Evolutionary conservation across 208 protist species (phyloP).

Genomic region (Tritrichomonas musculus): DNA sequence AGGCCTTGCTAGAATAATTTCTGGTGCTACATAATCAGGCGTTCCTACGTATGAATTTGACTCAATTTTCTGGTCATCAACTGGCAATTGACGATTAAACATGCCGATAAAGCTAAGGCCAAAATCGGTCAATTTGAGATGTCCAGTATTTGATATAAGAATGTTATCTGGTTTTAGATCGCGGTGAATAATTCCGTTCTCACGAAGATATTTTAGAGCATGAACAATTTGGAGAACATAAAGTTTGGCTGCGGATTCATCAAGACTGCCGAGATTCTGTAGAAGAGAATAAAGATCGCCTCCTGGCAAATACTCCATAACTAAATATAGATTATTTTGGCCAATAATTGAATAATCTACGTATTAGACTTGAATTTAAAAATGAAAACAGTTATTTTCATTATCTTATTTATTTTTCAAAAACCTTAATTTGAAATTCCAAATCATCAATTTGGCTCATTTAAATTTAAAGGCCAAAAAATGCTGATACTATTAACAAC

Average conservation of each 20-base stretch:
- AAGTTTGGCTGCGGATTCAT: not conserved
- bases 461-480: no score
- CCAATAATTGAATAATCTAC: not conserved
- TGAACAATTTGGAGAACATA: not conserved
- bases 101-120: not conserved
- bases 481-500: no score
- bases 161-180: slow-evolving; percentile 29
- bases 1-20: not conserved
- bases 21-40: slow-evolving; percentile 16
- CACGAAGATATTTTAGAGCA: not conserved
- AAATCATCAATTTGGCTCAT: no score
- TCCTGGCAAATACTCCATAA: not conserved
- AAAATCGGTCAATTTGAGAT: slow-evolving; percentile 22
- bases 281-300: not conserved
- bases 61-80: not conserved
- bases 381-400: no score
- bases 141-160: not conserved
- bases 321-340: not conserved
- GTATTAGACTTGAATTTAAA: no score
- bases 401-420: no score
- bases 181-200: slow-evolving; percentile 5
- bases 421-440: no score
- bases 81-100: not conserved
- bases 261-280: not conserved
- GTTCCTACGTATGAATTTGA: not conserved